Base-by-base conservation (phyloP, 441 rosid species). In the Euphorbia neoarborescens region DNA sequence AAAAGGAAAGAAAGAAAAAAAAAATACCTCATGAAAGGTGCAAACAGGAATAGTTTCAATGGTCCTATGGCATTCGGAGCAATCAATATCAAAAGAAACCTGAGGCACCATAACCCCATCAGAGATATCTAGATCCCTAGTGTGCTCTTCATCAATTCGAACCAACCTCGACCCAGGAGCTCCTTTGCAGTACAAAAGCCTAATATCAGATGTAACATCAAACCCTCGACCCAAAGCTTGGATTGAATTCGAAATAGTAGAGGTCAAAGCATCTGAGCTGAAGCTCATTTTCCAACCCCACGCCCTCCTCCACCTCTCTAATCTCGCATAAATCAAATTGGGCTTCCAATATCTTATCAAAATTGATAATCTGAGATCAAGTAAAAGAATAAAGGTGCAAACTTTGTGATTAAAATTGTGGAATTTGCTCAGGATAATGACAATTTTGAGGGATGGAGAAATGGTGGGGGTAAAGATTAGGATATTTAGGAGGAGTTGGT, bases 151-250 rank as follows among this genome's bases (percentile, higher is more conserved):
- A 70, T 94, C 96, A 22, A 90, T 69, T 57, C 62, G 83, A 66
- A 94, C 89, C 38, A 94, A 79, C 80, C 96, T 90, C 37, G 96
- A 89, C 84, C 97, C 99, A 77, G 97, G 85, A 67, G 94, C 85
- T 46, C 99, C 97, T 79, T 91, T 94, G 73, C 97, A 91, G 71
- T 91, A 94, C n/a, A 94, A 81, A 73, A 94, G 89, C 79, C 99
- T 82, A 50, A 91, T 91, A 84, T 94, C 97, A 14, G 97, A 94
- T 71, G 99, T 90, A 34, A 91, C 97, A 84, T 91, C 96, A 74
- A 91, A 94, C 67, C 98, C 98, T 58, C 98, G 89, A 63, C 98
- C 98, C 79, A 94, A 37, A 76, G 97, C 97, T 78, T 94, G 98
- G 77, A 94, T 87, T 79, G 97, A 90, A 85, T 87, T 89, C 67